Percentiles rank a stretch among this genome's conserved stretches.
Conservation (phyloP, 2,329 filamentous ascomycete genomes). For the Apiospora malaysiana region DNA sequence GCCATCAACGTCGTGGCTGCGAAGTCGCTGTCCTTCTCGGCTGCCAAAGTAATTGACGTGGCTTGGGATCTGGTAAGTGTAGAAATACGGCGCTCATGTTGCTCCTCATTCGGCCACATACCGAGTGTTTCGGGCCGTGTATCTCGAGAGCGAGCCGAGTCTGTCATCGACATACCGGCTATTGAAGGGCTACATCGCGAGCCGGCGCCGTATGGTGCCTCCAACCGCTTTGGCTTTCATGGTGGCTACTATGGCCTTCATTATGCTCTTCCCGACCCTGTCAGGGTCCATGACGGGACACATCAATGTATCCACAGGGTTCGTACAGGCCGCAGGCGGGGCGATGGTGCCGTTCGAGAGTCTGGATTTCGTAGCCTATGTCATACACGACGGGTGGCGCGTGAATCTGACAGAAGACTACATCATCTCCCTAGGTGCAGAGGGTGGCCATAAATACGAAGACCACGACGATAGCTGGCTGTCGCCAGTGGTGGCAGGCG, state of each 20-base stretch:
- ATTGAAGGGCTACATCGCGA: not conserved
- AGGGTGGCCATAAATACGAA: not conserved
- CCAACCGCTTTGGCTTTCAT: not conserved
- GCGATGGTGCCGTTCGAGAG: not conserved
- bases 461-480: not conserved
- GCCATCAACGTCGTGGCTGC: not conserved
- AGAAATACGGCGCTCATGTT: not conserved
- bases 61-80: not conserved
- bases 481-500: not conserved
- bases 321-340: not conserved
- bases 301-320: not conserved
- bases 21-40: not conserved
- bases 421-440: not conserved
- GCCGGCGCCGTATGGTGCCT: not conserved
- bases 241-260: not conserved
- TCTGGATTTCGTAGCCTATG: not conserved
- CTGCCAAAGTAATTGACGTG: not conserved
- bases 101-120: not conserved
- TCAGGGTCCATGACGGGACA: not conserved
- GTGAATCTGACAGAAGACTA: slow-evolving; percentile 1
- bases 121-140: not conserved
- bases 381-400: slow-evolving; percentile 1
- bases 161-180: not conserved
- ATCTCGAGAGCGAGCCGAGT: not conserved
- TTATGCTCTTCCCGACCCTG: not conserved